A percentile compares a stretch with the other conserved stretches of the same genome.
phyloP scores from a whole-genome alignment of 1,139 yeast species.

The Candida sp. region DNA sequence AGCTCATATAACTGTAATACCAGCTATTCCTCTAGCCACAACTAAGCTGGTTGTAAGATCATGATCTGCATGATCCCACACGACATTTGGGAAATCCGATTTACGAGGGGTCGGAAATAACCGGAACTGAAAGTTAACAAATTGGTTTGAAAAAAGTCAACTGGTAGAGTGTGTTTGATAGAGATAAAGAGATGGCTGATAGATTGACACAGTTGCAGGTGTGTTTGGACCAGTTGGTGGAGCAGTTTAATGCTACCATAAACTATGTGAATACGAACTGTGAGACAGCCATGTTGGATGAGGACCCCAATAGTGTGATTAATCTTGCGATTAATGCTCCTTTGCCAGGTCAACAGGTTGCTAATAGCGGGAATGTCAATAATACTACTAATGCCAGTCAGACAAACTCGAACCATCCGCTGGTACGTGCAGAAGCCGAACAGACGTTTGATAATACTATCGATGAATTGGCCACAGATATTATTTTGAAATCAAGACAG shows the following conservation, averaged over 20 bases:
- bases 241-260: slow-evolving; percentile 88
- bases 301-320: slow-evolving; percentile 33
- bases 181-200: slow-evolving; percentile 85
- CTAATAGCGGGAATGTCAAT: slow-evolving; percentile 25
- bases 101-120: not conserved
- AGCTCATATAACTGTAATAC: not conserved
- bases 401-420: slow-evolving; percentile 14
- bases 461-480: slow-evolving; percentile 76
- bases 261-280: slow-evolving; percentile 68
- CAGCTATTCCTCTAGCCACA: not conserved
- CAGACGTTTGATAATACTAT: slow-evolving; percentile 51
- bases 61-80: not conserved
- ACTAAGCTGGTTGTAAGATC: not conserved
- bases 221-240: slow-evolving; percentile 87
- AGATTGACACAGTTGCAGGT: slow-evolving; percentile 89
- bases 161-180: not conserved
- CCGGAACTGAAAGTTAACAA: too few species aligned
- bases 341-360: slow-evolving; percentile 34
- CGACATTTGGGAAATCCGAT: not conserved
- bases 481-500: slow-evolving; percentile 83
- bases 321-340: slow-evolving; percentile 46
- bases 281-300: slow-evolving; percentile 37
- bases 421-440: slow-evolving; percentile 15
- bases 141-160: too few species aligned
- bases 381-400: slow-evolving; percentile 12